Evolutionary conservation across 73 alveolate species (phyloP).

Genomic region (Strombidium stylifer): DNA sequence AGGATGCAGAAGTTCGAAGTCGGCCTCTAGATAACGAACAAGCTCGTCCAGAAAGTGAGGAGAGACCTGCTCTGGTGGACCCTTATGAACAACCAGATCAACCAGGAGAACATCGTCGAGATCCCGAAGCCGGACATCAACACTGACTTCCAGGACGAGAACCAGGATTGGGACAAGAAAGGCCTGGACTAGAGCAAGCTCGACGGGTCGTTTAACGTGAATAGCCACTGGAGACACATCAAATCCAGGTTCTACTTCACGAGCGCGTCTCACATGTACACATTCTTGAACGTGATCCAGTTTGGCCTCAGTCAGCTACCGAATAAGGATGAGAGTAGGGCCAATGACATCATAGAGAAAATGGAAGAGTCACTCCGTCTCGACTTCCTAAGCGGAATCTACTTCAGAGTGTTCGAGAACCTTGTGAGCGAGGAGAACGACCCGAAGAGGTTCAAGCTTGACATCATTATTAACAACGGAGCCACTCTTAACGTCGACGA

Average conservation of each 20-base stretch:
- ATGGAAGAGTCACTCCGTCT: slow-evolving; percentile 63
- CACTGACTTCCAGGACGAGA: slow-evolving; percentile 60
- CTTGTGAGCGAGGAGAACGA: slow-evolving; percentile 61
- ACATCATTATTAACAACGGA: slow-evolving; percentile 47
- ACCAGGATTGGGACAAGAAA: slow-evolving; percentile 69
- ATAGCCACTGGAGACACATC: slow-evolving; percentile 89
- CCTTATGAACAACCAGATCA: too few relatives aligned
- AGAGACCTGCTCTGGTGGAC: slow-evolving; percentile 86
- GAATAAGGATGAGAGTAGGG: slow-evolving; percentile 35
- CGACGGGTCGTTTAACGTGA: slow-evolving; percentile 74
- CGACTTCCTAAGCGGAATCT: slow-evolving; percentile 73
- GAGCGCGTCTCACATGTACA: slow-evolving; percentile 87
- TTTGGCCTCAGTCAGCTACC: slow-evolving; percentile 50
- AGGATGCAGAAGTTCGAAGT: slow-evolving; percentile 69
- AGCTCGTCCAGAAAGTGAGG: slow-evolving; percentile 76
- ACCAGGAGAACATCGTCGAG: slow-evolving; percentile 43
- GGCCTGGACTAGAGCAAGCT: slow-evolving; percentile 67
- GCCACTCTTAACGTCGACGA: too few relatives aligned
- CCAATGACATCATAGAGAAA: slow-evolving; percentile 47
- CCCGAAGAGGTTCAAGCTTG: slow-evolving; percentile 77
- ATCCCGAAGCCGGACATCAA: too few relatives aligned
- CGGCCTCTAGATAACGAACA: slow-evolving; percentile 66
- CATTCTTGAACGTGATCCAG: slow-evolving; percentile 70
- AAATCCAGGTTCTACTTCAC: slow-evolving; percentile 91
- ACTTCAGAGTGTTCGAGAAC: slow-evolving; percentile 71